Percentiles rank a stretch among this genome's conserved stretches.
phyloP scores from a whole-genome alignment of 129 eudicot species.

The Rutidosis leptorrhynchoides region DNA sequence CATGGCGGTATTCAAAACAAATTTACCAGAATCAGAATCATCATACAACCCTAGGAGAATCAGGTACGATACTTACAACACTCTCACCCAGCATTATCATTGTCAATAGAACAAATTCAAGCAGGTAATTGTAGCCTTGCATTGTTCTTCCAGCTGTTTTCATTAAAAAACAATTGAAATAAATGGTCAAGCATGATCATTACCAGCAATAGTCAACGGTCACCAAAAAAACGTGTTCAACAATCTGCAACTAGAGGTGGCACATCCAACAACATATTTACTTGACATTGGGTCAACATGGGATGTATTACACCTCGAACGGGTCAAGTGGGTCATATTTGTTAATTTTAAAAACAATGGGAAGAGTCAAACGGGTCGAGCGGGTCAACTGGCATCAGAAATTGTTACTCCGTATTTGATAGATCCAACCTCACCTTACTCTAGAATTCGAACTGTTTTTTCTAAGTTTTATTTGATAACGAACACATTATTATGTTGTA shows the following conservation, averaged over 20 bases:
- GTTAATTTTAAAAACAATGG: neutral
- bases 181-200: conserved; percentile 2
- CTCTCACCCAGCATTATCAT: conserved; percentile 8
- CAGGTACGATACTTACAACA: conserved; percentile 20
- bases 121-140: conserved; percentile 87
- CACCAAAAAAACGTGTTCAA: neutral
- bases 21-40: conserved; percentile 22
- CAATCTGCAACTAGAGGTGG: neutral
- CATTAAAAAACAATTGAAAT: neutral
- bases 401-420: too few relatives aligned
- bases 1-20: conserved; percentile 22
- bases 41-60: conserved; percentile 23
- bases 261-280: neutral
- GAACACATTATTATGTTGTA: neutral
- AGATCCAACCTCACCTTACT: neutral
- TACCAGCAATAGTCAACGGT: neutral
- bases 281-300: neutral
- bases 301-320: neutral
- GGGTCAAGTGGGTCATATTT: neutral
- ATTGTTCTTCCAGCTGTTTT: conserved; percentile 90
- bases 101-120: conserved; percentile 33
- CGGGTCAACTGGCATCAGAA: neutral
- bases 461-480: too few relatives aligned
- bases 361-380: neutral
- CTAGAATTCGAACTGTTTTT: too few relatives aligned